A percentile compares a stretch with the other conserved stretches of the same genome.
Conservation (phyloP, 1,284 basidiomycete genomes). For the Cryptococcus maquisensis region DNA sequence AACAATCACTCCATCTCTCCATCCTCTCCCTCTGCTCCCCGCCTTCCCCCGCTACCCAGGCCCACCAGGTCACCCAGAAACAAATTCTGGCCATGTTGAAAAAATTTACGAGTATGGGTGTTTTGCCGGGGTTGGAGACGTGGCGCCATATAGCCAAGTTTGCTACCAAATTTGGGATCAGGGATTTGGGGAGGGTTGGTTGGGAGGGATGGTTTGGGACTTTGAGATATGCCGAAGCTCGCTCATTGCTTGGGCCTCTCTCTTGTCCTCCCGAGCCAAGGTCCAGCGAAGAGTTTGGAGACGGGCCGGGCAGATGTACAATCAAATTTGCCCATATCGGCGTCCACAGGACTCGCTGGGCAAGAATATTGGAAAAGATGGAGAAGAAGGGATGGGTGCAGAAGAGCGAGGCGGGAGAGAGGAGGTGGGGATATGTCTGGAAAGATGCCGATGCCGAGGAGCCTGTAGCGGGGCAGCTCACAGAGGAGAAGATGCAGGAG, state of each 20-base stretch:
- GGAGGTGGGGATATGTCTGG: conserved; percentile 8
- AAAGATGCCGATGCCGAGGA: not conserved
- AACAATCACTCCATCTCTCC: conserved; percentile 19
- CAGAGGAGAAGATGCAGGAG: not conserved
- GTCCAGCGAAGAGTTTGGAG: not conserved
- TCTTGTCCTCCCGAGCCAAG: not conserved
- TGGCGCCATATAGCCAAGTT: conserved; percentile 19
- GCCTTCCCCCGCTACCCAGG: not conserved
- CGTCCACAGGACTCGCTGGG: conserved; percentile 8
- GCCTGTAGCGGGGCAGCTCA: not conserved
- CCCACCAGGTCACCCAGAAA: not conserved
- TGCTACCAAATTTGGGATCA: conserved; percentile 3
- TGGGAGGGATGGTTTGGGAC: conserved; percentile 14
- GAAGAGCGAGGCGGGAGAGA: not conserved
- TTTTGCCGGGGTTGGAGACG: conserved; percentile 23
- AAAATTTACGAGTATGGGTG: not conserved
- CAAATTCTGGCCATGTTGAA: not conserved
- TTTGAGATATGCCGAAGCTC: not conserved
- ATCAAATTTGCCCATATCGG: conserved; percentile 7
- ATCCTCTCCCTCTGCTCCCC: conserved; percentile 11
- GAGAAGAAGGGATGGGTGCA: conserved; percentile 11
- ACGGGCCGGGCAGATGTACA: not conserved
- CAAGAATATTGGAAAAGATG: not conserved
- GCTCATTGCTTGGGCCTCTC: not conserved
- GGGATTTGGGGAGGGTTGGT: conserved; percentile 2